Conservation (phyloP, 2,329 filamentous ascomycete genomes). For the Furcasterigmium furcatum region DNA sequence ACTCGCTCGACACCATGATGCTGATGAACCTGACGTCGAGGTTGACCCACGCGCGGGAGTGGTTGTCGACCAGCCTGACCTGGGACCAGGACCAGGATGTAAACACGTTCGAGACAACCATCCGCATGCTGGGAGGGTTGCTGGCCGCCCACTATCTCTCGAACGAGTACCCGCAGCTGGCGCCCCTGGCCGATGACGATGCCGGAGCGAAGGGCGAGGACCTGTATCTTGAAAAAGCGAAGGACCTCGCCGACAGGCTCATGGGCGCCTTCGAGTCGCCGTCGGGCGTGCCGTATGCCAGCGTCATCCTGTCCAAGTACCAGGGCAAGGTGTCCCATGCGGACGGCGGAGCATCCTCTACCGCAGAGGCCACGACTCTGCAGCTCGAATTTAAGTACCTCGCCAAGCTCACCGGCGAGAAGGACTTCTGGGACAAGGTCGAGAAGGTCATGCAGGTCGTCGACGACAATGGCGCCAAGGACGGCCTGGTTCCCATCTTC, state of each 20-base stretch:
- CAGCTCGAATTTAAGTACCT: slow-evolving; percentile 98
- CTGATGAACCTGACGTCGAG: slow-evolving; percentile 94
- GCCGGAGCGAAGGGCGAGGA: slow-evolving; percentile 76
- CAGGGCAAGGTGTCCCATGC: slow-evolving; percentile 77
- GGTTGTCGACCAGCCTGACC: slow-evolving; percentile 76
- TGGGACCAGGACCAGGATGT: slow-evolving; percentile 95
- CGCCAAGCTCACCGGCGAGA: slow-evolving; percentile 89
- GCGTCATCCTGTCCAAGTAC: slow-evolving; percentile 78
- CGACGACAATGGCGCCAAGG: slow-evolving; percentile 74
- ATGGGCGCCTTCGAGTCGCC: slow-evolving; percentile 83
- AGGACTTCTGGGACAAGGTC: slow-evolving; percentile 85
- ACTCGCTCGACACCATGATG: slow-evolving; percentile 94
- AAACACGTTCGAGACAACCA: slow-evolving; percentile 96
- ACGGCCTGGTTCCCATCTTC: slow-evolving; percentile 89
- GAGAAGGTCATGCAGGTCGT: slow-evolving; percentile 91
- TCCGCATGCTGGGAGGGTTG: slow-evolving; percentile 92
- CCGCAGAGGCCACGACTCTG: slow-evolving; percentile 85
- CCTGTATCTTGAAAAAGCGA: slow-evolving; percentile 92
- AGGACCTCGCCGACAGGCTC: slow-evolving; percentile 84
- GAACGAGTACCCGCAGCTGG: slow-evolving; percentile 74
- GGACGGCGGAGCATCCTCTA: slow-evolving; percentile 86
- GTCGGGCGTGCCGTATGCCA: slow-evolving; percentile 86
- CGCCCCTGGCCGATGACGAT: slow-evolving; percentile 69
- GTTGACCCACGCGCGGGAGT: slow-evolving; percentile 79
- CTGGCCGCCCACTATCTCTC: slow-evolving; percentile 95